phyloP scores from a whole-genome alignment of 2,329 filamentous ascomycete species.

The Clarireedia homoeocarpa region DNA sequence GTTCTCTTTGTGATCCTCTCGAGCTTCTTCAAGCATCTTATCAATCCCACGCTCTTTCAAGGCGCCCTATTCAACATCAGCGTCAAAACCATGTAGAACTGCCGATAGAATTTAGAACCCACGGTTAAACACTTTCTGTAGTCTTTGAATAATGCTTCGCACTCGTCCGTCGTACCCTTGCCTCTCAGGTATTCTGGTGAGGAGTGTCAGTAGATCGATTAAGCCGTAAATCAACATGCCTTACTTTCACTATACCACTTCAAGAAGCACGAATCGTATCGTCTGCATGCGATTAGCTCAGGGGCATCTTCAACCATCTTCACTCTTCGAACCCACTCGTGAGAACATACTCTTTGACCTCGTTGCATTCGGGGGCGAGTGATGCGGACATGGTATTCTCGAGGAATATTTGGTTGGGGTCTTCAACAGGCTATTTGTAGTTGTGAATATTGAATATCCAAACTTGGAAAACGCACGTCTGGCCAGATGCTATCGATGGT shows the following conservation, averaged over 20 bases:
- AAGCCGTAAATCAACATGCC: conserved; percentile 29
- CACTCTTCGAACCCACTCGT: background rate
- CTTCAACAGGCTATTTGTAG: background rate
- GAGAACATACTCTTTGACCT: conserved; percentile 76
- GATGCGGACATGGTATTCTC: conserved; percentile 75
- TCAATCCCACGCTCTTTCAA: conserved; percentile 88
- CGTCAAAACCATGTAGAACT: conserved; percentile 1
- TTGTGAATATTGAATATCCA: no score
- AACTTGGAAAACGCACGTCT: no score
- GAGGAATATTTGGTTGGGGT: background rate
- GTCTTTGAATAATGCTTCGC: conserved; percentile 74
- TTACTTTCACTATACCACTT: conserved; percentile 99
- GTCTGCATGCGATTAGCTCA: conserved; percentile 41
- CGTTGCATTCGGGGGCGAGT: conserved; percentile 88
- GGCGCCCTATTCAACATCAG: conserved; percentile 51
- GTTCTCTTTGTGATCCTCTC: conserved; percentile 82
- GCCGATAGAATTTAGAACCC: conserved; percentile 14
- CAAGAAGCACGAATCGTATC: conserved; percentile 93
- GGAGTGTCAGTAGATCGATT: conserved; percentile 11
- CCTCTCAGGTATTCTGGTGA: conserved; percentile 78
- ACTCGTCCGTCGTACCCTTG: conserved; percentile 74
- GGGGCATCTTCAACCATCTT: conserved; percentile 6
- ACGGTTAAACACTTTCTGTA: conserved; percentile 85
- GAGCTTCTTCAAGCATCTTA: conserved; percentile 82
- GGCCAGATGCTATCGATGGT: no score